phyloP scores from a whole-genome alignment of 345 rosid species.

The Lenwebbia sp. region DNA sequence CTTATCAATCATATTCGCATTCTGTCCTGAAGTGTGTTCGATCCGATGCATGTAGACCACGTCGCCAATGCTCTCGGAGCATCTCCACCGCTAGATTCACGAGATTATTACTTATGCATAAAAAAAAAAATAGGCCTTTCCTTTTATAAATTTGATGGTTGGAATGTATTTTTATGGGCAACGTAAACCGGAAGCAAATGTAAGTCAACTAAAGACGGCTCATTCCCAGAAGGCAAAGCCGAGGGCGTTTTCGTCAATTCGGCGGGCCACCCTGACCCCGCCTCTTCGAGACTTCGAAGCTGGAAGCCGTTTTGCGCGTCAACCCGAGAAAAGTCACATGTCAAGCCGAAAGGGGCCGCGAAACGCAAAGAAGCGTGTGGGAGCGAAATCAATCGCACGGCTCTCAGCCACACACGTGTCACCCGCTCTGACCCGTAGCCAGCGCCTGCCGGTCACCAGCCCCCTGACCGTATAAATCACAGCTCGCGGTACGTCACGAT shows the following conservation, averaged over 20 bases:
- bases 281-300: too few species aligned
- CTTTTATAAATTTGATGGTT: not conserved
- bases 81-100: not conserved
- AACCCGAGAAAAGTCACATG: not conserved
- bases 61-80: not conserved
- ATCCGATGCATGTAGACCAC: not conserved
- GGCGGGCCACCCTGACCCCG: not conserved
- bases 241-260: not conserved
- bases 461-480: not conserved
- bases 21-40: not conserved
- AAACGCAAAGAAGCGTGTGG: not conserved
- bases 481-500: not conserved
- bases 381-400: constrained; percentile 1
- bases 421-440: constrained; percentile 1
- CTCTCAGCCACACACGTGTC: constrained; percentile 29
- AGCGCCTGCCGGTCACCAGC: constrained; percentile 18
- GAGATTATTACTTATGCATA: not conserved
- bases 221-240: not conserved
- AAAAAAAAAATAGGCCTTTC: not conserved
- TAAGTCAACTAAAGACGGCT: not conserved
- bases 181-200: not conserved
- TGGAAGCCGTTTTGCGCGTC: not conserved
- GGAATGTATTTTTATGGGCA: not conserved
- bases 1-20: not conserved
- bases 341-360: not conserved